Conservation (phyloP, 2,329 filamentous ascomycete genomes). For the Fusarium annulatum region DNA sequence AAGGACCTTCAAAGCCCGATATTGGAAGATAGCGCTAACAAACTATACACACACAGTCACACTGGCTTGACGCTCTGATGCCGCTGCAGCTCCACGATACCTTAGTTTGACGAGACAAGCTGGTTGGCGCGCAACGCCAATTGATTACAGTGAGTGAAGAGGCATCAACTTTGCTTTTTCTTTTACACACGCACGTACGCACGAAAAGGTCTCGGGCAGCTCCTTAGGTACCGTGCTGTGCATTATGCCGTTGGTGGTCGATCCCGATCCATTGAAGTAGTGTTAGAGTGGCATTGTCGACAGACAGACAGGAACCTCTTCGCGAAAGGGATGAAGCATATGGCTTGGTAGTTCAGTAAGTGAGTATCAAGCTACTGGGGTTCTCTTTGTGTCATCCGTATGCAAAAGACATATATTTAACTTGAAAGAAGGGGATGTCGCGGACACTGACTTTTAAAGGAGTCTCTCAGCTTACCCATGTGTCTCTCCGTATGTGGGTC, state of each 20-base stretch:
- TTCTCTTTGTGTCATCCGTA: background rate
- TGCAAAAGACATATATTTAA: background rate
- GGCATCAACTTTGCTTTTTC: constrained; percentile 30
- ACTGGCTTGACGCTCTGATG: constrained; percentile 10
- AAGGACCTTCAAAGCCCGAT: constrained; percentile 3
- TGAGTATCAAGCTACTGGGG: background rate
- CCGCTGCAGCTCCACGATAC: constrained; percentile 22
- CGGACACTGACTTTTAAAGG: constrained; percentile 1
- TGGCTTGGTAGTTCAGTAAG: background rate
- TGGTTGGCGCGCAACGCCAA: constrained; percentile 34
- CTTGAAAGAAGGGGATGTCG: constrained; percentile 14
- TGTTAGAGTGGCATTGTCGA: constrained; percentile 6
- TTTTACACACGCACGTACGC: background rate
- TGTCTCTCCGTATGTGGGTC: constrained; percentile 7
- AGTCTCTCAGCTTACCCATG: constrained; percentile 2
- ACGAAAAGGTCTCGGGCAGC: constrained; percentile 17
- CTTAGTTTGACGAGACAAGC: constrained; percentile 17
- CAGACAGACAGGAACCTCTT: background rate
- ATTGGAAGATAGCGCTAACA: constrained; percentile 18
- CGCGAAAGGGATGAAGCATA: background rate
- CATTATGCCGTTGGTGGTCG: constrained; percentile 26
- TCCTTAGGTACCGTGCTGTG: constrained; percentile 10
- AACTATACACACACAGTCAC: constrained; percentile 20
- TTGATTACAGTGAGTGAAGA: constrained; percentile 11
- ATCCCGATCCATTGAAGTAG: constrained; percentile 19